Evolutionary conservation across 768 basidiomycete genomes (phyloP).

Genomic region (Mycena olivaceomarginata): DNA sequence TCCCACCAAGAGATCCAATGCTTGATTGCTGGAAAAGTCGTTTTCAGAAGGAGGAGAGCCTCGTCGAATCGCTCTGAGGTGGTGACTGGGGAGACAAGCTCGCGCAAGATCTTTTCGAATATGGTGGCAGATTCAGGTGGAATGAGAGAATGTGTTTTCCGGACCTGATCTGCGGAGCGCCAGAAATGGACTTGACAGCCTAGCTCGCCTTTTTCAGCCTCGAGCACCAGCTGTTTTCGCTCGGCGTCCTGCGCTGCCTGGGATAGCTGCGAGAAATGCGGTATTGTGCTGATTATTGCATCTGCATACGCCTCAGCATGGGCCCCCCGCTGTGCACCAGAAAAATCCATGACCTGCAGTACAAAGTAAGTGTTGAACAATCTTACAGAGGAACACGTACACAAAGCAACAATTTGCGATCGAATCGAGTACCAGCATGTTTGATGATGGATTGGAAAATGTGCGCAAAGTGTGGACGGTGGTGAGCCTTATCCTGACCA

Average conservation of each 20-base stretch:
- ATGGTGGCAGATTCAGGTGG: constrained; percentile 17
- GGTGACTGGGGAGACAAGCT: neutral
- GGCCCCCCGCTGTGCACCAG: constrained; percentile 34
- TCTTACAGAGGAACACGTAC: too few relatives aligned
- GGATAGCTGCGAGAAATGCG: constrained; percentile 11
- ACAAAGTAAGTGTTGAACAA: too few relatives aligned
- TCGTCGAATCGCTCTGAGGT: constrained; percentile 13
- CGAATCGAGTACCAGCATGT: constrained; percentile 21
- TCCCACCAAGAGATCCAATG: too few relatives aligned
- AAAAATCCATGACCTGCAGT: constrained; percentile 22
- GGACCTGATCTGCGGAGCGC: constrained; percentile 38
- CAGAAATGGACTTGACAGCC: constrained; percentile 49
- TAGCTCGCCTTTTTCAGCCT: constrained; percentile 36
- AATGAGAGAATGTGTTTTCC: constrained; percentile 32
- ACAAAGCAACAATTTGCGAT: neutral
- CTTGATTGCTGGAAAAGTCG: too few relatives aligned
- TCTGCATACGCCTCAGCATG: constrained; percentile 46
- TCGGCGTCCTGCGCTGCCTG: constrained; percentile 16
- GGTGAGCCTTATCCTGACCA: constrained; percentile 46
- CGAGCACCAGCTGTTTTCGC: constrained; percentile 22
- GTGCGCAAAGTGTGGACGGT: constrained; percentile 13
- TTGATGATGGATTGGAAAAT: constrained; percentile 35
- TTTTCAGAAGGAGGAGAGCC: too few relatives aligned
- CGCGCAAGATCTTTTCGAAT: constrained; percentile 32
- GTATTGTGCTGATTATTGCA: constrained; percentile 22